phyloP scores from a whole-genome alignment of 192 early-diverging fungal species.

The Obelidium mucronatum region DNA sequence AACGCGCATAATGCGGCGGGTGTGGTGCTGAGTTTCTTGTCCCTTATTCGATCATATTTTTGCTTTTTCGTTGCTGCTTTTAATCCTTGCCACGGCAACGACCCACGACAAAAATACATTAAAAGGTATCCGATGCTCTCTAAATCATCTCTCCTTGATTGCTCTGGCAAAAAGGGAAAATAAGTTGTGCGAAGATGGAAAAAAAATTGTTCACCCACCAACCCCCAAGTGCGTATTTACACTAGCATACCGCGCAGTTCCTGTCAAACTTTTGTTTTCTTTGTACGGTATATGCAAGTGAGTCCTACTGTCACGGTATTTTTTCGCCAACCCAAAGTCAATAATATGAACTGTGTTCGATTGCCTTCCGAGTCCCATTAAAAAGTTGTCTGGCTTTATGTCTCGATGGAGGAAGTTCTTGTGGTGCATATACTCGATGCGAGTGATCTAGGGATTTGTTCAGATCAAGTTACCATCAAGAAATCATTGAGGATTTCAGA shows the following conservation, averaged over 20 bases:
- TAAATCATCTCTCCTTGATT: slow-evolving; percentile 90
- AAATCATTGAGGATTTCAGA: background rate
- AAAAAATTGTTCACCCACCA: slow-evolving; percentile 32
- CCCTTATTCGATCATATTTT: slow-evolving; percentile 96
- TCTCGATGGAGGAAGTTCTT: slow-evolving; percentile 73
- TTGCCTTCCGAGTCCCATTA: slow-evolving; percentile 67
- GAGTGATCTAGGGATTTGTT: slow-evolving; percentile 53
- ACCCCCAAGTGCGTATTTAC: slow-evolving; percentile 71
- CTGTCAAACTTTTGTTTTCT: slow-evolving; percentile 71
- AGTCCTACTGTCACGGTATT: slow-evolving; percentile 66
- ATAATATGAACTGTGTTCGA: slow-evolving; percentile 70
- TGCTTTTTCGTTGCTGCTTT: slow-evolving; percentile 90
- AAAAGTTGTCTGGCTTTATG: slow-evolving; percentile 70
- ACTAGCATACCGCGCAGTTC: slow-evolving; percentile 66
- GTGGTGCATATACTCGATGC: slow-evolving; percentile 69
- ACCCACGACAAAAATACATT: slow-evolving; percentile 91
- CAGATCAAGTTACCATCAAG: too few species aligned
- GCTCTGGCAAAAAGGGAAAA: slow-evolving; percentile 60
- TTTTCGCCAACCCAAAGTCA: slow-evolving; percentile 71
- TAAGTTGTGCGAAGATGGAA: background rate
- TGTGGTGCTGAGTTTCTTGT: slow-evolving; percentile 88
- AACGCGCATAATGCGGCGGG: slow-evolving; percentile 76
- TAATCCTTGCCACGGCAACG: slow-evolving; percentile 91
- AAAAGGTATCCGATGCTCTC: slow-evolving; percentile 90
- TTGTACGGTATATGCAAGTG: slow-evolving; percentile 71